Evolutionary conservation across 2,329 filamentous ascomycete species (phyloP), one percentile per base, ranked within the genome.

Genomic region (Grosmannia clavigera): DNA sequence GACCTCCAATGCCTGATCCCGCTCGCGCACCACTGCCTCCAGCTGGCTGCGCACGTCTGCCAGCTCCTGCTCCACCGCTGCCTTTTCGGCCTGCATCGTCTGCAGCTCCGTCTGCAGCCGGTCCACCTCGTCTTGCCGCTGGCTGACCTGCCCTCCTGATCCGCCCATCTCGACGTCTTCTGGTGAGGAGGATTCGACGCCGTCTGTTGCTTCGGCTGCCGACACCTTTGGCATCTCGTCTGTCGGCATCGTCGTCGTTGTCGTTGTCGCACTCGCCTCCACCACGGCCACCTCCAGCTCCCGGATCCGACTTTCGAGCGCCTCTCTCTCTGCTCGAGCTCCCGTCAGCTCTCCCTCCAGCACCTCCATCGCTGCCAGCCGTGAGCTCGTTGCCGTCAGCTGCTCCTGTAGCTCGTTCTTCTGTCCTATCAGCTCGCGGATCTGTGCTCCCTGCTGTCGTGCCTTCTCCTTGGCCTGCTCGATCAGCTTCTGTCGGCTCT

Each of bases 61-160:
- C 2, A 88, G 76, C 63, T 87, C 83, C 61, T 82, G 75, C 64
- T 90, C 82, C n/a, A 89, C 76, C 2, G 77, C 76, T 22, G 84
- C 78, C 70, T 89, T 91, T 69, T 94, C 85, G 11, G 83, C 76
- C 7, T 75, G 84, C 58, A 86, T 79, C 1, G 77, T 77, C 52
- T 85, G 83, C 11, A 94, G 79, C 65, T 92, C 82, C 64, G 84
- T 81, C 67, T 74, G 78, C 16, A 77, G 70, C 51, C 75, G 70
- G 2, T 69, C 65, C 9, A 84, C 72, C 62, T 83, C 76, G 62
- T 76, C 73, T 63, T 83, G 77, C 22, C 81, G 68, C 55, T 75
- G 71, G 10, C 71, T 65, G 5, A 77, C 68, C 67, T 80, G 72
- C 75, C 87, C 72, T 75, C 22, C 67, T 67, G 57, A 73, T 7